Evolutionary conservation across 1,284 basidiomycete species (phyloP), one percentile per base, ranked within the genome.

Genomic region (Marasmius fiardii): DNA sequence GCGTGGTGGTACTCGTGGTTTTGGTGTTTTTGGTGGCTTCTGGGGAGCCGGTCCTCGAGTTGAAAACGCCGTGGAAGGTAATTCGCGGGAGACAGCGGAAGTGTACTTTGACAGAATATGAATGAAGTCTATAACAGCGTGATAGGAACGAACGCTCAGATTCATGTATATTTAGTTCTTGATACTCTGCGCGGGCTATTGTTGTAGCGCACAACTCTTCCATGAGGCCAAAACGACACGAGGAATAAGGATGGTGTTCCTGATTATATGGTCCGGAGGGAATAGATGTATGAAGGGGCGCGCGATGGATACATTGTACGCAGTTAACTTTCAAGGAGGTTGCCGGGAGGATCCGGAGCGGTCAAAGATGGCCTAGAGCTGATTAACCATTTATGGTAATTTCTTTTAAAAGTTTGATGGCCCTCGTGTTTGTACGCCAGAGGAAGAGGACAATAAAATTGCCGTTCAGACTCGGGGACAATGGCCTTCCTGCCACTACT

Each of bases 11-110:
- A 35, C 51, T 3, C n/a, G 37, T 43, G 62, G 65, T 11, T 57
- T 67, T 37, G 61, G 63, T 0, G 39, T 65, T 2, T 54, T 43
- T 4, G 64, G 64, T 14, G 31, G 55, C 14, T 44, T 62, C 35
- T 65, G 66, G 66, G 66, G 64, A 26, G 60, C 63, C 8, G 63
- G 61, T 1, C 11, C n/a, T 5, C 59, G 59, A 43, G 60, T 65
- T 21, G 59, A 61, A 44, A 54, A 52, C 12, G 63, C 63, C 1
- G 31, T 52, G 8, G 65, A 65, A 7, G 37, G 58, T 12, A 63
- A 60, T 4, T 55, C 56, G 10, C 60, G 61, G 45, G 62, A 67
- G 16, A 55, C 60, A 41, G 63, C 67, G 3, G 68, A 69, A 47
- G 63, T 65, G 18, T 68, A 60, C 63, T 68, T 69, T 51, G 54